phyloP scores from a whole-genome alignment of 2,329 filamentous ascomycete species.

The Aspergillus glaucus region DNA sequence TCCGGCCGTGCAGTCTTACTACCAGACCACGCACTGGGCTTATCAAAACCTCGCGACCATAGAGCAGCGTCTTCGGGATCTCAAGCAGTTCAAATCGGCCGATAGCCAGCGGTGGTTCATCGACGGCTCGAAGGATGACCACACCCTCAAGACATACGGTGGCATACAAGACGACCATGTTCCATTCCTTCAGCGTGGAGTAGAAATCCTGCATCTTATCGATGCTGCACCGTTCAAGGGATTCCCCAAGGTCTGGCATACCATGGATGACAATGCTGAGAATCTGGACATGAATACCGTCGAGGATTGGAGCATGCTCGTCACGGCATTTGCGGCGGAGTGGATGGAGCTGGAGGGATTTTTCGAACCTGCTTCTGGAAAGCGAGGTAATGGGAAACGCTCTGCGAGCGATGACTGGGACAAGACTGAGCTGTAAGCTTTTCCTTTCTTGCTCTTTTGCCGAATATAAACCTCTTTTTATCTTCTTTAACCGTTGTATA shows the following conservation, averaged over 20 bases:
- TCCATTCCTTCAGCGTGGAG: constrained; percentile 80
- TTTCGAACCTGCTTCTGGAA: constrained; percentile 20
- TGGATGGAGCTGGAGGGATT: constrained; percentile 77
- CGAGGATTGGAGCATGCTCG: constrained; percentile 79
- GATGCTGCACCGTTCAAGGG: constrained; percentile 50
- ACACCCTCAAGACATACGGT: constrained; percentile 42
- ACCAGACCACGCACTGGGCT: constrained; percentile 86
- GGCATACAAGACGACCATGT: constrained; percentile 80
- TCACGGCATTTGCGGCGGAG: constrained; percentile 78
- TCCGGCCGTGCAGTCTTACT: constrained; percentile 76
- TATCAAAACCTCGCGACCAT: constrained; percentile 69
- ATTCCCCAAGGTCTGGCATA: constrained; percentile 85
- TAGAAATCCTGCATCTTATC: constrained; percentile 85
- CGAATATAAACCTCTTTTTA: too few species aligned
- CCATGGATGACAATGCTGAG: constrained; percentile 70
- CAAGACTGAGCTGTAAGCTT: constrained; percentile 39
- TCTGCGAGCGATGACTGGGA: background rate
- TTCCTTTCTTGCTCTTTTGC: constrained; percentile 6
- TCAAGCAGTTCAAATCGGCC: constrained; percentile 61
- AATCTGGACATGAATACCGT: constrained; percentile 75
- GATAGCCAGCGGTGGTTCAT: constrained; percentile 53
- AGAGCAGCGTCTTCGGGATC: constrained; percentile 65
- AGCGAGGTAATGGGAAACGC: background rate
- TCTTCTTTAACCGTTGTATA: too few species aligned
- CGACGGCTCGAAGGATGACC: constrained; percentile 52